A percentile compares a stretch with the other conserved stretches of the same genome.
phyloP scores from a whole-genome alignment of 2,329 filamentous ascomycete species.

The Fonsecaea monophora region DNA sequence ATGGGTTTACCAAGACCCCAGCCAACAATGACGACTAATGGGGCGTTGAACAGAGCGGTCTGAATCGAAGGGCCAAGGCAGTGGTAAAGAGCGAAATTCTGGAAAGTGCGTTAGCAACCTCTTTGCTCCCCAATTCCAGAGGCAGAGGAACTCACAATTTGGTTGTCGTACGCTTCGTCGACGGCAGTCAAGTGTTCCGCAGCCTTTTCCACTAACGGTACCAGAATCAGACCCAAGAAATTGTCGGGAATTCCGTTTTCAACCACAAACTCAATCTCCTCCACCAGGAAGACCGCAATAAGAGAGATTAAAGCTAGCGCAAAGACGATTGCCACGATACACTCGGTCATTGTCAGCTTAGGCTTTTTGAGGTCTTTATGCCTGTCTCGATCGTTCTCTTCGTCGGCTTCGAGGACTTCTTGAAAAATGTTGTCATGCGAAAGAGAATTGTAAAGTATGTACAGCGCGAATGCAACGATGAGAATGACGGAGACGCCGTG shows the following conservation, averaged over 20 bases:
- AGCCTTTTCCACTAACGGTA: slow-evolving; percentile 75
- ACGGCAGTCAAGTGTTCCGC: slow-evolving; percentile 84
- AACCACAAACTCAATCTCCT: slow-evolving; percentile 71
- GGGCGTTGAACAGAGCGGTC: slow-evolving; percentile 86
- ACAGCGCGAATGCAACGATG: slow-evolving; percentile 71
- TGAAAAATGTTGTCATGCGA: slow-evolving; percentile 80
- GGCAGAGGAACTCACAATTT: slow-evolving; percentile 46
- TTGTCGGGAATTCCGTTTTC: slow-evolving; percentile 60
- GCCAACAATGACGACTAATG: slow-evolving; percentile 80
- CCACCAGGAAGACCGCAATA: slow-evolving; percentile 75
- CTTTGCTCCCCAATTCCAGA: background rate
- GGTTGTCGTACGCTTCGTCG: slow-evolving; percentile 82
- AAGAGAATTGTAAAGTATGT: slow-evolving; percentile 74
- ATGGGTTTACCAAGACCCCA: slow-evolving; percentile 76
- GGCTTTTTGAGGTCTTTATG: slow-evolving; percentile 65
- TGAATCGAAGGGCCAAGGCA: slow-evolving; percentile 87
- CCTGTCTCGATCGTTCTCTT: slow-evolving; percentile 69
- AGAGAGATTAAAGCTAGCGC: slow-evolving; percentile 73
- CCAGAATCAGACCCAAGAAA: slow-evolving; percentile 74
- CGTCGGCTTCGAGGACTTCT: slow-evolving; percentile 74
- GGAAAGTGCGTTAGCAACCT: slow-evolving; percentile 28
- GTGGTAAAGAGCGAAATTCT: slow-evolving; percentile 82
- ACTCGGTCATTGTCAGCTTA: slow-evolving; percentile 78
- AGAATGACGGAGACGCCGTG: slow-evolving; percentile 74
- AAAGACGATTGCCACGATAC: slow-evolving; percentile 67